Evolutionary conservation across 1,284 basidiomycete species (phyloP), one percentile per base, ranked within the genome.

Genomic region (Boletus mariae): DNA sequence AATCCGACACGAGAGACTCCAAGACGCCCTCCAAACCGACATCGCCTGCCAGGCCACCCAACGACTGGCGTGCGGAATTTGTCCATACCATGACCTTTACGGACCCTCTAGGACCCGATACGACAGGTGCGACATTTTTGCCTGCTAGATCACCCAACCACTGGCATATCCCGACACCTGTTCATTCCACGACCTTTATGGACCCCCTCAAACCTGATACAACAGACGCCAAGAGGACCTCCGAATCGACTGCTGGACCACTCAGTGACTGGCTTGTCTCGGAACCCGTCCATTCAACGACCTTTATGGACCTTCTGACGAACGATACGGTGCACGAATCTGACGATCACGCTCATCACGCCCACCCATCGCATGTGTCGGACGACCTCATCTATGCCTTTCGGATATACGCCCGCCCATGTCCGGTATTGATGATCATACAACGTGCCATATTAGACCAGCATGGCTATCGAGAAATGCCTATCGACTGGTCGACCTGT

Each of bases 391-490:
- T 59, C 29, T 49, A 62, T 29, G 43, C 17, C 1, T 37, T 2
- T 17, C 13, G 37, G 1, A 11, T n/a, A 1, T 65, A 61, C 26
- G 61, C 47, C 1, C 20, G 20, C 44, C 62, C 61, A 17, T 61
- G 52, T 23, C 62, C 62, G 20, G 20, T 63, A 11, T 1, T 56
- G 53, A 5, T 28, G 35, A 61, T 66, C 32, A 49, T 66, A 6
- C 20, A 45, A 38, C 62, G 62, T 20, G 54, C 57, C 25, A 11
- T 0, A 1, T 3, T 65, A 15, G 62, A 63, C 8, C 3, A 2
- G 9, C 1, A 12, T 0, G 55, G 54, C 4, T 45, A 44, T 17
- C 9, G 5, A 9, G 17, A 37, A 0, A 34, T 37, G 12, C 44
- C 45, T 1, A 25, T 57, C 46, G 0, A 53, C 40, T 29, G 42